These are phyloP conservation scores for Meyerozyma guilliermondii DNA, from an alignment of 1,139 yeast species.

Conservation along the genomic window DNA sequence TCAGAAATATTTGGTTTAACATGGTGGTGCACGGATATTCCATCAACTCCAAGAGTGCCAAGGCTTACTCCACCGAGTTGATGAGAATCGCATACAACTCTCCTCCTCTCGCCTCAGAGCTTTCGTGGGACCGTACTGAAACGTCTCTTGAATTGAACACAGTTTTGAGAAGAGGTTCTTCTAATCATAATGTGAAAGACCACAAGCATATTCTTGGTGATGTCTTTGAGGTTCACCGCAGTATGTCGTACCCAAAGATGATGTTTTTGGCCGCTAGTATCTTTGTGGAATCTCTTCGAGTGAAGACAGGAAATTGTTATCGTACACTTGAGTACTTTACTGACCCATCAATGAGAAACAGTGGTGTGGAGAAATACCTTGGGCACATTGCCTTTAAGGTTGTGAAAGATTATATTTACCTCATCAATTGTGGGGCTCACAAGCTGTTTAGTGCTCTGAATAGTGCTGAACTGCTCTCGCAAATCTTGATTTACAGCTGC, in stretches of 20 bases:
- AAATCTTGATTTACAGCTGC: constrained; percentile 66
- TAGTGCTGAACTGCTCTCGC: constrained; percentile 68
- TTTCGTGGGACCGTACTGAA: constrained; percentile 81
- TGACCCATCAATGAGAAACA: constrained; percentile 73
- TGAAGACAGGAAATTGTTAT: constrained; percentile 77
- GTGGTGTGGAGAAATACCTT: constrained; percentile 70
- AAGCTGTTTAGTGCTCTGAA: constrained; percentile 50
- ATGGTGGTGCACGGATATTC: constrained; percentile 88
- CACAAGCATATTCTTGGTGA: constrained; percentile 60
- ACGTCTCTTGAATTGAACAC: constrained; percentile 90
- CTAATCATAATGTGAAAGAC: constrained; percentile 73
- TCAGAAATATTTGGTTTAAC: constrained; percentile 92
- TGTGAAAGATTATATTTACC: constrained; percentile 50
- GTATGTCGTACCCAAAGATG: constrained; percentile 70
- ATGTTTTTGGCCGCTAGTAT: constrained; percentile 86
- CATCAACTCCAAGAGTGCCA: constrained; percentile 51
- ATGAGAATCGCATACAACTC: constrained; percentile 77
- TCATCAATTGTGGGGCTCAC: constrained; percentile 42
- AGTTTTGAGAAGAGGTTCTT: constrained; percentile 83
- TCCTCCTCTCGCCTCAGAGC: constrained; percentile 90
- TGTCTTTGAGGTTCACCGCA: constrained; percentile 45
- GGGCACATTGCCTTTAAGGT: constrained; percentile 60
- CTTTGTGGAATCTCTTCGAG: constrained; percentile 73
- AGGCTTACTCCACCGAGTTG: constrained; percentile 43
- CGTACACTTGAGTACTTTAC: constrained; percentile 71